phyloP scores from a whole-genome alignment of 2,329 filamentous ascomycete species.

The Neophaeococcomyces mojaviensis region DNA sequence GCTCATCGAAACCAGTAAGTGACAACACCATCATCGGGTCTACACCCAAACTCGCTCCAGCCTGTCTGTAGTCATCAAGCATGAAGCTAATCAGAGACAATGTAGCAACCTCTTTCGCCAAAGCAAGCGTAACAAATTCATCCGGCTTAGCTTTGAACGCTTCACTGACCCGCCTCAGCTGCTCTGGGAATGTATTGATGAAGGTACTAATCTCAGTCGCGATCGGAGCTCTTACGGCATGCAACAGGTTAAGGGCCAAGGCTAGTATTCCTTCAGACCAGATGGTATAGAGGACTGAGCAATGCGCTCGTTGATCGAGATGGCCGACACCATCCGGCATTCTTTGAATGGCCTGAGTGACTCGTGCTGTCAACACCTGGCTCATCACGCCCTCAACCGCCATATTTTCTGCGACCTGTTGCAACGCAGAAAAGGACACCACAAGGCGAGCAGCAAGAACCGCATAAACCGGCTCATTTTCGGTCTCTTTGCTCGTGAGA shows the following conservation, averaged over 20 bases:
- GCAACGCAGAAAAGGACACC: slow-evolving; percentile 75
- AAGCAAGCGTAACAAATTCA: slow-evolving; percentile 35
- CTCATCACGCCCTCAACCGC: slow-evolving; percentile 78
- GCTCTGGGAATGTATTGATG: slow-evolving; percentile 77
- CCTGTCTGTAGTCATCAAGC: slow-evolving; percentile 56
- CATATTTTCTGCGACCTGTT: slow-evolving; percentile 76
- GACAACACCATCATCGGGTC: slow-evolving; percentile 57
- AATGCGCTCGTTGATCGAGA: slow-evolving; percentile 62
- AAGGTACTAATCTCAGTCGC: slow-evolving; percentile 80
- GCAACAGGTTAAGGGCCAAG: slow-evolving; percentile 78
- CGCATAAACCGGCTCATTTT: slow-evolving; percentile 70
- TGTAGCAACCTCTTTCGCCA: slow-evolving; percentile 30
- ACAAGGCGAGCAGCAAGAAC: slow-evolving; percentile 86
- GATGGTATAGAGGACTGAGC: slow-evolving; percentile 72
- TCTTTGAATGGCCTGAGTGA: slow-evolving; percentile 68
- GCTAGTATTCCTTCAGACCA: slow-evolving; percentile 87
- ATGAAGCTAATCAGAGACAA: slow-evolving; percentile 69
- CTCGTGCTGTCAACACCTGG: slow-evolving; percentile 68
- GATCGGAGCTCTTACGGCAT: slow-evolving; percentile 70
- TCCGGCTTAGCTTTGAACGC: slow-evolving; percentile 47
- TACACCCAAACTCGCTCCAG: slow-evolving; percentile 56
- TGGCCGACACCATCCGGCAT: slow-evolving; percentile 60
- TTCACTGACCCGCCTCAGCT: slow-evolving; percentile 64
- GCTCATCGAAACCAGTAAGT: slow-evolving; percentile 53
- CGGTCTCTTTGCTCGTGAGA: slow-evolving; percentile 60